Evolutionary conservation across 805 yeast genomes (phyloP), one percentile per base, ranked within the genome.

Genomic region (Barnettozyma wickerhamii): DNA sequence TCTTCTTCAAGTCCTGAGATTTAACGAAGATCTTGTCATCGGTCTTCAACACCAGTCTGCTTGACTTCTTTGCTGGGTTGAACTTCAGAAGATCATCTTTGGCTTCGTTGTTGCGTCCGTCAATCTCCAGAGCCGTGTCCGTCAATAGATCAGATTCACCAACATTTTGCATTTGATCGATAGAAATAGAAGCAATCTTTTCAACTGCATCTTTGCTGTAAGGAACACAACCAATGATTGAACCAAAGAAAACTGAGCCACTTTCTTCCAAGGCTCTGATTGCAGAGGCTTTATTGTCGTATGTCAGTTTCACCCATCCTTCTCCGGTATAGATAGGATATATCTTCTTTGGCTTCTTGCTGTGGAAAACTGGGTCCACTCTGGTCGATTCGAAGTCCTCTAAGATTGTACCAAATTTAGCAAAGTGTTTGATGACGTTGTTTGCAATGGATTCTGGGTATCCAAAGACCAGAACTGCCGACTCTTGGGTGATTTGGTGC

Each of bases 261-360:
- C 87, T 85, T 55, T 89, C 96, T 48, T 84, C 80, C 33, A 90
- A 65, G 0, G 99, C 96, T 41, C 95, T 78, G 14, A 77, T 60
- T 3, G 95, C 96, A 9, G 90, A 74, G 2, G 81, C 67, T 7
- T 84, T 75, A 43, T 80, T 81, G 42, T 79, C 83, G 60, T 78
- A 93, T 4, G 97, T 90, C 40, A 91, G 59, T 56, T 89, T 85
- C n/a, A 90, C 79, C 98, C 98, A 91, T 30, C 86, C 80, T 34
- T 79, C 75, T 1, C 98, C 98, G 10, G 90, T 74, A 61, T 78
- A 84, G 7, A 91, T 81, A 4, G 96, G 95, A 55, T 66, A 59
- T 49, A 62, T 68, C 43, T 60, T 63, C 10, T 41, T 40, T 24
- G 30, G 37, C 17, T 42, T 32, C 13, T 49, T 58, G 10, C 51